A percentile compares a stretch with the other conserved stretches of the same genome.
These are phyloP conservation scores for Ligustrum vulgare DNA, from an alignment of 257 asterid species.

Conservation along the genomic window DNA sequence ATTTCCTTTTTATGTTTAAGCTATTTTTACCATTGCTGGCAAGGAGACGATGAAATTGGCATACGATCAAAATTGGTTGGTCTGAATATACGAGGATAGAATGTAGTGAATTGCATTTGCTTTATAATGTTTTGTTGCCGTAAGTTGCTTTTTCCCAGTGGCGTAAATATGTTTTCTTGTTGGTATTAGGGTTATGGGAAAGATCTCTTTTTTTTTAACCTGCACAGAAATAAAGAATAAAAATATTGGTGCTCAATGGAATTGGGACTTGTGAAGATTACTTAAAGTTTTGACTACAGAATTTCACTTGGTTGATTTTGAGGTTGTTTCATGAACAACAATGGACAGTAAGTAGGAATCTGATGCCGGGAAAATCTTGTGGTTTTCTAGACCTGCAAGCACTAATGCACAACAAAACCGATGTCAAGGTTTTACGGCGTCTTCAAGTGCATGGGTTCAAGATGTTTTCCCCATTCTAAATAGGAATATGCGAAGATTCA, in stretches of 20 bases:
- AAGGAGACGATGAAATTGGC: slow-evolving; percentile 10
- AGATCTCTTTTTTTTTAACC: not conserved
- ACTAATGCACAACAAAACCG: slow-evolving; percentile 5
- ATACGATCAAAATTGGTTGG: not conserved
- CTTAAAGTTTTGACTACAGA: not conserved
- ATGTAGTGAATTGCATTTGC: slow-evolving; percentile 10
- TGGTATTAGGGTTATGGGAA: not conserved
- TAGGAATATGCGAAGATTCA: not conserved
- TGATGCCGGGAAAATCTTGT: slow-evolving; percentile 1
- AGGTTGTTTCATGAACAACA: slow-evolving; percentile 5
- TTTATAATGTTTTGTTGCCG: not conserved
- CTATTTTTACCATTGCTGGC: not conserved
- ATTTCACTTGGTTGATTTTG: slow-evolving; percentile 9
- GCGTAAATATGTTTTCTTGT: not conserved
- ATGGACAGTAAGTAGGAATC: slow-evolving; percentile 18
- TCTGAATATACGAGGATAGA: not conserved
- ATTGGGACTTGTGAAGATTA: not conserved
- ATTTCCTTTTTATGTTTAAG: not conserved
- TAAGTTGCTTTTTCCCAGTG: not conserved
- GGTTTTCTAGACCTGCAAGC: slow-evolving; percentile 19
- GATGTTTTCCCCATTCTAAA: slow-evolving; percentile 17
- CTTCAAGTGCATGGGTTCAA: slow-evolving; percentile 5
- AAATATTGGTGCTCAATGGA: not conserved
- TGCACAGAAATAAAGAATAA: not conserved
- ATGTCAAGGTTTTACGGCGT: slow-evolving; percentile 18